phyloP scores from a whole-genome alignment of 164 flowering plant genomes.

The Malania oleifera region DNA sequence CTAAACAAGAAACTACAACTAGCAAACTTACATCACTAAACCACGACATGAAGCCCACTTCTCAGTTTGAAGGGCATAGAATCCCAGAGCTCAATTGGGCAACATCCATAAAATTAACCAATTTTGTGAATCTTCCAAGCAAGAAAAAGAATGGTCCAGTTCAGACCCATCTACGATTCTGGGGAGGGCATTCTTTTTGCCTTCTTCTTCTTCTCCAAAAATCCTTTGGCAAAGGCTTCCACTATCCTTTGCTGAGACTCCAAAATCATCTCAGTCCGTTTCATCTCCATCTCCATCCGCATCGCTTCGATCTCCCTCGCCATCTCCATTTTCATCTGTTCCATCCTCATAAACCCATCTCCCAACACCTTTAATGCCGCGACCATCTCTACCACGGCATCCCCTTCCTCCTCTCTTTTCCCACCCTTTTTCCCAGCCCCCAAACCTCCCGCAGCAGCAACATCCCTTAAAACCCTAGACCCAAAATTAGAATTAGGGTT shows the following conservation, averaged over 20 bases:
- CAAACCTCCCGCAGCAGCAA: slow-evolving; percentile 8
- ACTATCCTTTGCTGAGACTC: slow-evolving; percentile 60
- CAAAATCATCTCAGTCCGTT: slow-evolving; percentile 54
- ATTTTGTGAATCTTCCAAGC: no score
- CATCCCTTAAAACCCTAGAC: slow-evolving; percentile 25
- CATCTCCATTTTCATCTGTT: slow-evolving; percentile 63
- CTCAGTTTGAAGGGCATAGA: no score
- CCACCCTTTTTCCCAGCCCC: slow-evolving; percentile 15
- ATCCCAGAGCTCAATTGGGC: no score
- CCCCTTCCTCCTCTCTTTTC: slow-evolving; percentile 4
- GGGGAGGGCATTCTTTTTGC: slow-evolving; percentile 27
- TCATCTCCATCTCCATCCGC: slow-evolving; percentile 71
- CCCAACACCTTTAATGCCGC: slow-evolving; percentile 44
- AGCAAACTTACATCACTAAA: no score
- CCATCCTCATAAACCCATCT: slow-evolving; percentile 55
- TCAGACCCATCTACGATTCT: slow-evolving; percentile 20
- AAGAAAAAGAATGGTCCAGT: no score
- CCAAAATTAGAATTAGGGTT: slow-evolving; percentile 23
- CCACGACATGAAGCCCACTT: no score
- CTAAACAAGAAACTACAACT: no score
- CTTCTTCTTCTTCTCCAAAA: slow-evolving; percentile 35
- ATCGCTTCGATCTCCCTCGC: slow-evolving; percentile 49
- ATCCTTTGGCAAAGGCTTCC: slow-evolving; percentile 47
- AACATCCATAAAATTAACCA: no score
- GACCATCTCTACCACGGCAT: slow-evolving; percentile 34